Base-by-base conservation (phyloP, 2,329 filamentous ascomycete species). In the Pestalotiopsis sp. region DNA sequence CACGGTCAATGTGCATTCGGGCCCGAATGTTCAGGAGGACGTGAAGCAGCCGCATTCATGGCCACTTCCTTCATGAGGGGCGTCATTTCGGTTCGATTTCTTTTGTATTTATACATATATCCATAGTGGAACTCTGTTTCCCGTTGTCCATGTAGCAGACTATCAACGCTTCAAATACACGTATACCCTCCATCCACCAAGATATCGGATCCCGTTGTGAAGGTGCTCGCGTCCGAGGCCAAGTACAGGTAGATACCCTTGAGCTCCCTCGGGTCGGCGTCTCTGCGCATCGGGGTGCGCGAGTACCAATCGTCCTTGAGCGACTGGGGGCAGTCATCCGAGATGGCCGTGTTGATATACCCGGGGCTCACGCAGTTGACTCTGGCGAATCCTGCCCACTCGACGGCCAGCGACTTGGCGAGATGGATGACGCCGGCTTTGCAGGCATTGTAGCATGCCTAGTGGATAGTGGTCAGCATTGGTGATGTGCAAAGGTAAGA, bases 241-340 rank as follows among this genome's bases (percentile, higher is more conserved):
- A 97, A 83, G 80, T 94, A 96, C 61, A 97, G 80, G 78, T 92
- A 97, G 22, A 91, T 91, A 20, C 92, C 94, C 82, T 95, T 94
- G 73, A 97, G 84, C 82, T 97, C 93, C 68, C 88, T 86, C 2
- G 88, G 83, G 71, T 89, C 84, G 10, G 91, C 93, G 76, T 94
- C 91, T 71, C 93, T 87, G 60, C 88, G 87, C 20, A 68, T n/a
- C 7, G 92, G 92, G 52, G 91, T 94, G 85, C 92, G 94, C 74
- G 89, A 88, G 76, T 88, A 89, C 17, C 26, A 38, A 3, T 24
- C 39, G 39, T 4, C 26, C 64, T 20, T 61, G 6, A 26, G 20
- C 38, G 11, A 14, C 10, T 20, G 67, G 57, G 38, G 39, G 13
- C 38, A 52, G 30, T 92, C 93, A 72, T 84, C 81, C 14, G 88